phyloP scores from a whole-genome alignment of 176 grass and related monocot species.

The Tillandsia leiboldiana region DNA sequence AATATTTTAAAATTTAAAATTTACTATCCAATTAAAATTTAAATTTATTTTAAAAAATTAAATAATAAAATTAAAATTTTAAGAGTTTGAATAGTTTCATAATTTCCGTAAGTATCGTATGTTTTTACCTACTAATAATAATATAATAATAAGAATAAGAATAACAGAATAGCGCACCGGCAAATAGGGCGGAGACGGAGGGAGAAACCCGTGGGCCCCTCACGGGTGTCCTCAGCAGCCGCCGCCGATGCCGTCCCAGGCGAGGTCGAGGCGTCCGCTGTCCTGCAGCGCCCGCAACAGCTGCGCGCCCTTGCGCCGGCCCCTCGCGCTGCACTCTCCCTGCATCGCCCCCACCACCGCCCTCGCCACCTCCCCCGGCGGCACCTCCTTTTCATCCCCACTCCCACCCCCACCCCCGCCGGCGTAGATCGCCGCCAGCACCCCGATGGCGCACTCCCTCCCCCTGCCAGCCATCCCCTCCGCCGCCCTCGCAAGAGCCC shows the following conservation, averaged over 20 bases:
- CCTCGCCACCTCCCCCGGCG: slow-evolving; percentile 63
- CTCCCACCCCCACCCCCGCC: not conserved
- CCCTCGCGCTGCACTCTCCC: slow-evolving; percentile 77
- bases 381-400: not conserved
- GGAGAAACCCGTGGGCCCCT: not conserved
- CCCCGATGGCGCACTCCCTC: slow-evolving; percentile 75
- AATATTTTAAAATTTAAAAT: too few relatives aligned
- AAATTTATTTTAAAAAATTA: too few relatives aligned
- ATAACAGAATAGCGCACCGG: not conserved
- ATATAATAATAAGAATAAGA: too few relatives aligned
- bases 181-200: not conserved
- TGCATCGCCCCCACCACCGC: slow-evolving; percentile 78
- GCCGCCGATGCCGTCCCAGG: slow-evolving; percentile 59
- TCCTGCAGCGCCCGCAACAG: slow-evolving; percentile 69
- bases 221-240: not conserved
- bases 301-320: slow-evolving; percentile 73
- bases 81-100: too few relatives aligned
- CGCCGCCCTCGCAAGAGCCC: slow-evolving; percentile 43
- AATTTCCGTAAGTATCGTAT: too few relatives aligned
- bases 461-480: slow-evolving; percentile 56
- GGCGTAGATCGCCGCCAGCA: slow-evolving; percentile 66
- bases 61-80: too few relatives aligned
- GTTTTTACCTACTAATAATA: too few relatives aligned
- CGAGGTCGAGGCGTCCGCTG: slow-evolving; percentile 59
- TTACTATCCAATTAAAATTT: too few relatives aligned